phyloP scores from a whole-genome alignment of 139 green algal genomes.

The Zygnema circumcarinatum region DNA sequence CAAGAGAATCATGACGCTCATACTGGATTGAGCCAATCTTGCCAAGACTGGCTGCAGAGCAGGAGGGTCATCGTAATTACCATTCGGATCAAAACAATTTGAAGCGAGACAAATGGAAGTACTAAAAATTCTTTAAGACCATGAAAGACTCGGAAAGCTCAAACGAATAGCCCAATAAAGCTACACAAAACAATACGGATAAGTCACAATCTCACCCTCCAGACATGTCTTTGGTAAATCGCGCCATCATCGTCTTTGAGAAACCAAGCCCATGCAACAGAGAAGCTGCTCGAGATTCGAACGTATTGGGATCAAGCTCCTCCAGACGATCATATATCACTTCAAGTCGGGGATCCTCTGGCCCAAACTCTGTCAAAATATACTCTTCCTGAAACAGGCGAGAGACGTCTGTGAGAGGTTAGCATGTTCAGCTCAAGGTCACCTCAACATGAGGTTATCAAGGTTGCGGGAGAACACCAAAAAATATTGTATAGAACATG shows the following conservation, averaged over 20 bases:
- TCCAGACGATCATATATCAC: constrained; percentile 65
- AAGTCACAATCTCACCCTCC: too few species aligned
- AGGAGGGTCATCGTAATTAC: too few species aligned
- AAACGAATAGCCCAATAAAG: too few species aligned
- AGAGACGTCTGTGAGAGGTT: neutral
- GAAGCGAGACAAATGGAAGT: too few species aligned
- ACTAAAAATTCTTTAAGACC: too few species aligned
- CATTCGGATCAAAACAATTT: too few species aligned
- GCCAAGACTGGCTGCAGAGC: too few species aligned
- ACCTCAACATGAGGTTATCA: neutral
- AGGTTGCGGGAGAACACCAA: neutral
- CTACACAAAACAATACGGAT: too few species aligned
- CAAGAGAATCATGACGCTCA: too few species aligned
- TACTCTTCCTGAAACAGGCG: constrained; percentile 4
- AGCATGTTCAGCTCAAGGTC: neutral
- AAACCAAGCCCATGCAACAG: constrained; percentile 95
- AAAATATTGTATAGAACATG: too few species aligned
- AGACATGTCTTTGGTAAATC: constrained; percentile 87
- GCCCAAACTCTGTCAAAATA: constrained; percentile 11
- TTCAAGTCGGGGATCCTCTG: constrained; percentile 27
- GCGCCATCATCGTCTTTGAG: constrained; percentile 82
- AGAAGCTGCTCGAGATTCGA: constrained; percentile 54
- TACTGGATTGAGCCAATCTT: too few species aligned
- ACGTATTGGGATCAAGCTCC: constrained; percentile 56
- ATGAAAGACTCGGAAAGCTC: too few species aligned